phyloP scores from a whole-genome alignment of 139 green algal species.

The Tetratostichococcus sp. region DNA sequence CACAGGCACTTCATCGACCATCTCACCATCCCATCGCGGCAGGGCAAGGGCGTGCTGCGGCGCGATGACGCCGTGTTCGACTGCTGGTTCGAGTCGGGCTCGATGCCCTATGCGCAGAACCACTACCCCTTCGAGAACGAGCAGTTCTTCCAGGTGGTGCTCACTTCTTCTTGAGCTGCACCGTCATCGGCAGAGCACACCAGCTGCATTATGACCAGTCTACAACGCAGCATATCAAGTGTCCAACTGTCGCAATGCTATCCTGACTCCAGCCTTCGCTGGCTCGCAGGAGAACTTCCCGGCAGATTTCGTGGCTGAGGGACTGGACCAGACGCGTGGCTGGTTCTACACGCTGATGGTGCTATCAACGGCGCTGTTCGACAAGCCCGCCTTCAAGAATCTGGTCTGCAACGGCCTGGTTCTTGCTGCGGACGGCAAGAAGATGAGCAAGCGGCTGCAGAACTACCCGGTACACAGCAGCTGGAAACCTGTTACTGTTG shows the following conservation, averaged over 20 bases:
- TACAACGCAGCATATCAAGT: no score
- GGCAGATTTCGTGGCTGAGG: constrained; percentile 88
- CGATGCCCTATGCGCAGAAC: constrained; percentile 95
- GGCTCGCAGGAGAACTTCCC: constrained; percentile 71
- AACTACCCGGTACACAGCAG: constrained; percentile 95
- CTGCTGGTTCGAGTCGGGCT: constrained; percentile 98
- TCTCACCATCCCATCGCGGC: constrained; percentile 87
- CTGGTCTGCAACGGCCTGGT: constrained; percentile 99
- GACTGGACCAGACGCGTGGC: constrained; percentile 45
- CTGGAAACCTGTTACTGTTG: background rate
- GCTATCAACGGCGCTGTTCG: constrained; percentile 95
- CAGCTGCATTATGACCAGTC: no score
- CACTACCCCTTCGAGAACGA: constrained; percentile 99
- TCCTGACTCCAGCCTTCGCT: no score
- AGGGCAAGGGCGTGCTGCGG: constrained; percentile 63
- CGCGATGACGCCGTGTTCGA: constrained; percentile 98
- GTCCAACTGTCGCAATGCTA: no score
- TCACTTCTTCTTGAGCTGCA: background rate
- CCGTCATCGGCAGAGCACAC: no score
- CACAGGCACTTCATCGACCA: constrained; percentile 98
- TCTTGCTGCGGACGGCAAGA: constrained; percentile 96
- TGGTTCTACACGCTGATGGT: constrained; percentile 99
- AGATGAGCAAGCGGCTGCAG: constrained; percentile 98
- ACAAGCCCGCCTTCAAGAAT: constrained; percentile 97
- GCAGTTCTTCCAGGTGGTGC: constrained; percentile 73